Evolutionary conservation across 768 basidiomycete species (phyloP).

Genomic region (Lactarius sp.): DNA sequence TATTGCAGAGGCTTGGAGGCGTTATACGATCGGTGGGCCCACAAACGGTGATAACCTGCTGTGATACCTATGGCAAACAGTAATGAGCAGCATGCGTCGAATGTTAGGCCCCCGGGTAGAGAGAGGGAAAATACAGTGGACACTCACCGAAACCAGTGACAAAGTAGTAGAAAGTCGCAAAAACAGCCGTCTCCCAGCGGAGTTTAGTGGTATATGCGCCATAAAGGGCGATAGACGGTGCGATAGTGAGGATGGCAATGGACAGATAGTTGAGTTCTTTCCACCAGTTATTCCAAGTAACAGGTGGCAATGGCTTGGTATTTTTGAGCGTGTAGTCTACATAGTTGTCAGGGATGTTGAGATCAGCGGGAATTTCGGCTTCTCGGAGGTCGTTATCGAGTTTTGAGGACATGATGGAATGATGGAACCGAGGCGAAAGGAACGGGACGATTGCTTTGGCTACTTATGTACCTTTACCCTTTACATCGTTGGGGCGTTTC

Average conservation of each 20-base stretch:
- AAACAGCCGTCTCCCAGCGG: conserved; percentile 70
- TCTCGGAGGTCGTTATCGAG: conserved; percentile 27
- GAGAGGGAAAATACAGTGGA: conserved; percentile 27
- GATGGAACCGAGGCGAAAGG: conserved; percentile 20
- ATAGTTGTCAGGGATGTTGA: conserved; percentile 52
- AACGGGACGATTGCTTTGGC: neutral
- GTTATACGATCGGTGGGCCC: conserved; percentile 96
- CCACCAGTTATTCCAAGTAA: conserved; percentile 41
- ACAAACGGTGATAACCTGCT: conserved; percentile 94
- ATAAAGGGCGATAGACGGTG: conserved; percentile 67
- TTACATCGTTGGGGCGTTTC: conserved; percentile 7
- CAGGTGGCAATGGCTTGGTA: conserved; percentile 45
- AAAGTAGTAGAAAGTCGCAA: conserved; percentile 63
- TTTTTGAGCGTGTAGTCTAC: conserved; percentile 49
- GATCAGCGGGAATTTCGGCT: conserved; percentile 32
- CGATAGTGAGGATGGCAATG: conserved; percentile 64
- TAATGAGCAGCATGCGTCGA: neutral
- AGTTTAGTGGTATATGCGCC: conserved; percentile 65
- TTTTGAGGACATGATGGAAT: conserved; percentile 31
- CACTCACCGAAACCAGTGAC: conserved; percentile 75
- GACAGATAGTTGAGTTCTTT: conserved; percentile 75
- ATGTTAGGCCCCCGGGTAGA: neutral
- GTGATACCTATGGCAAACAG: conserved; percentile 55
- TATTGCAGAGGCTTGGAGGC: conserved; percentile 85
- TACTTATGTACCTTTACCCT: conserved; percentile 17